Conservation (phyloP, 345 rosid species). For the Eucalyptus curtisii region DNA sequence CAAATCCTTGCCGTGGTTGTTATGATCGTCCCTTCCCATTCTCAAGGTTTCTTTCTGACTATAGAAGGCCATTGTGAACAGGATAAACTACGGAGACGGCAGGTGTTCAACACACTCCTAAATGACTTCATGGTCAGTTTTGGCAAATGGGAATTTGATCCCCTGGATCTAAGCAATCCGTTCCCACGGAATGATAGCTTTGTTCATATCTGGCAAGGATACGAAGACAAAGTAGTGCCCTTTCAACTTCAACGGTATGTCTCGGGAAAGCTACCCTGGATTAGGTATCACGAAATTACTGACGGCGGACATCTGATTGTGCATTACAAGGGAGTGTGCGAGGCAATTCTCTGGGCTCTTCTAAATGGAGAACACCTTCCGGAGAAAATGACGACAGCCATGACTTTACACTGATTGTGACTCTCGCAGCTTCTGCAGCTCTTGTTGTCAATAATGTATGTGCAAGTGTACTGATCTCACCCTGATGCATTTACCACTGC, state of each 20-base stretch:
- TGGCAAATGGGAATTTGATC: conserved; percentile 87
- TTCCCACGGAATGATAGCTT: conserved; percentile 20
- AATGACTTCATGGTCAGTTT: conserved; percentile 45
- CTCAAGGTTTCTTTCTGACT: neutral
- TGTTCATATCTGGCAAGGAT: conserved; percentile 89
- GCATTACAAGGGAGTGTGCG: conserved; percentile 62
- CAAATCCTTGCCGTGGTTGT: neutral
- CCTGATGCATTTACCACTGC: neutral
- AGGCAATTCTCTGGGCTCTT: conserved; percentile 52
- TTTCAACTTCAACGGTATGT: conserved; percentile 59
- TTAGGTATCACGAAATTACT: conserved; percentile 71
- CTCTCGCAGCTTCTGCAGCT: neutral
- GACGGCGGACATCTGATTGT: conserved; percentile 85
- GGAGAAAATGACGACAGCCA: neutral
- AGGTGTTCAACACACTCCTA: conserved; percentile 46
- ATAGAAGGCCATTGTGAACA: neutral
- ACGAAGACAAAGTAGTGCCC: conserved; percentile 80
- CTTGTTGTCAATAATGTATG: neutral
- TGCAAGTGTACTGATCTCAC: neutral
- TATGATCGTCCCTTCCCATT: neutral
- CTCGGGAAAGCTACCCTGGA: conserved; percentile 59
- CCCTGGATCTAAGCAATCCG: conserved; percentile 43
- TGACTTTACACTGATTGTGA: neutral
- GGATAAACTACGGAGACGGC: conserved; percentile 38
- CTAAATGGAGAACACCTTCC: conserved; percentile 50